These are phyloP conservation scores for Dianthus caryophyllus DNA, from an alignment of 148 eudicot genomes.

Conservation along the genomic window DNA sequence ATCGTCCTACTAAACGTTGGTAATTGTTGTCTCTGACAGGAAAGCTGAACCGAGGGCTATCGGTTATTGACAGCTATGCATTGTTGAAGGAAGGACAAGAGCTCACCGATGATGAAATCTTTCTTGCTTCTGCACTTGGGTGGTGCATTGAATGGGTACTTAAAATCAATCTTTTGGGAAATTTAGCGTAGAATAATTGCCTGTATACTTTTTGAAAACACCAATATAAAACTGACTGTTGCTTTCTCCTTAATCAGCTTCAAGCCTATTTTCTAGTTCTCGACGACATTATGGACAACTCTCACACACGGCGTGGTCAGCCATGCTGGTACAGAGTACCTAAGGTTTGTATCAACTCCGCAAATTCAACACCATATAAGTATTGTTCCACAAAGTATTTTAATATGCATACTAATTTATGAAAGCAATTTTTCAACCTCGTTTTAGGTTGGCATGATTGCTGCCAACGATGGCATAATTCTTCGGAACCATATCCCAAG, in stretches of 20 bases:
- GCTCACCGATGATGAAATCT: constrained; percentile 70
- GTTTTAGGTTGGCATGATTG: constrained; percentile 87
- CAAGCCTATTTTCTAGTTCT: constrained; percentile 91
- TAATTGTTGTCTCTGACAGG: constrained; percentile 44
- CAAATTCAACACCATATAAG: not conserved
- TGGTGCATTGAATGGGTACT: constrained; percentile 99
- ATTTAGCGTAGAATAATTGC: not conserved
- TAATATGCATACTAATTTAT: not conserved
- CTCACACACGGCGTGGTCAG: constrained; percentile 86
- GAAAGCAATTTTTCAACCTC: not conserved
- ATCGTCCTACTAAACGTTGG: constrained; percentile 2
- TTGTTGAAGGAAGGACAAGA: constrained; percentile 69
- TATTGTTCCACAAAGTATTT: not conserved
- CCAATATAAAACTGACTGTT: not conserved
- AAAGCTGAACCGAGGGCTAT: constrained; percentile 81
- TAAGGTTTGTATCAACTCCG: constrained; percentile 40
- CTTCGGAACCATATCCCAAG: constrained; percentile 90
- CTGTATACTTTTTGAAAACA: not conserved
- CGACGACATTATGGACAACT: constrained; percentile 85
- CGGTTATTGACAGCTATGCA: constrained; percentile 86
- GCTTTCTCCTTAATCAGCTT: constrained; percentile 43
- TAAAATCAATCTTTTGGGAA: not conserved
- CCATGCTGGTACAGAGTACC: constrained; percentile 87
- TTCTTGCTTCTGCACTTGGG: constrained; percentile 82
- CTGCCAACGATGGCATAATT: constrained; percentile 75